Conservation (phyloP, 306 rosid species). For the Castanea sativa region DNA sequence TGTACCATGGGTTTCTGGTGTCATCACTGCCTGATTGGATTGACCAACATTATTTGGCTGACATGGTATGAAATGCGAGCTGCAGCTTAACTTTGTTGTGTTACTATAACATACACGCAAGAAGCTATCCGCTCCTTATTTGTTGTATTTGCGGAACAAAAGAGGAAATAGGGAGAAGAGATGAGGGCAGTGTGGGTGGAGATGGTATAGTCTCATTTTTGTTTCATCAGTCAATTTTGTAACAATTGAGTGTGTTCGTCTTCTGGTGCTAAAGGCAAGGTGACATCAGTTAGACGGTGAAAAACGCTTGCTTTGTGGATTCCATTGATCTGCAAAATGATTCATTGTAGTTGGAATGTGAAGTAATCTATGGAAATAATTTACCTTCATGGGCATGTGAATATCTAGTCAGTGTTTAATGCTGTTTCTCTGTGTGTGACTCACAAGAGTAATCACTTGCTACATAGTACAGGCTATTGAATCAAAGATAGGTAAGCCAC, state of each 20-base stretch:
- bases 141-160: conserved; percentile 9
- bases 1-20: conserved; percentile 90
- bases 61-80: conserved; percentile 10
- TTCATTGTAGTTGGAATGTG: neutral
- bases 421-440: neutral
- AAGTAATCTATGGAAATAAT: neutral
- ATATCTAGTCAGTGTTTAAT: neutral
- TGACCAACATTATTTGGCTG: neutral
- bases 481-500: no score
- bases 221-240: neutral
- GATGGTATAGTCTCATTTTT: neutral
- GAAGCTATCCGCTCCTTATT: conserved; percentile 27
- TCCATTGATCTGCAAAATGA: neutral
- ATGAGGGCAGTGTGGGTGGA: neutral
- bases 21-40: conserved; percentile 29
- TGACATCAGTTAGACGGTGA: neutral
- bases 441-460: neutral
- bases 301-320: neutral
- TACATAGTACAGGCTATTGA: no score
- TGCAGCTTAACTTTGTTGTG: conserved; percentile 15
- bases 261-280: neutral
- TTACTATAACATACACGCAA: conserved; percentile 16
- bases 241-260: neutral
- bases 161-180: conserved; percentile 26
- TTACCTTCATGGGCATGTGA: neutral